Evolutionary conservation across 1,284 basidiomycete genomes (phyloP).

Genomic region (Ceratobasidium theobromae): DNA sequence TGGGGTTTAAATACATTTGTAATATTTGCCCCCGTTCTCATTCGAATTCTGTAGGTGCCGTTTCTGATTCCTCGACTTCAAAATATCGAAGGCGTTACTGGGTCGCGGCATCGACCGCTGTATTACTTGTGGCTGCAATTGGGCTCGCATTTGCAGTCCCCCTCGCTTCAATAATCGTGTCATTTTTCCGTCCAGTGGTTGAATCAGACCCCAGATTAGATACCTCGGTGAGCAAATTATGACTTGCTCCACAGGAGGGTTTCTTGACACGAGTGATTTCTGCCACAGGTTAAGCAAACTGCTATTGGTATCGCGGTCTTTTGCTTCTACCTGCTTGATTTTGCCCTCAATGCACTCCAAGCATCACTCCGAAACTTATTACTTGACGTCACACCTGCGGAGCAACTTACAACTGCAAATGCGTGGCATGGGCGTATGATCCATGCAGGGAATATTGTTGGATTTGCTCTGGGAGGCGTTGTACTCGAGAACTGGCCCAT

Average conservation of each 20-base stretch:
- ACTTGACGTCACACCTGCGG: slow-evolving; percentile 82
- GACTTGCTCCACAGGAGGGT: not conserved
- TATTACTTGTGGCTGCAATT: slow-evolving; percentile 65
- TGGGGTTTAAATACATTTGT: slow-evolving; percentile 41
- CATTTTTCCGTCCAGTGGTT: slow-evolving; percentile 74
- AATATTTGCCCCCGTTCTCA: not conserved
- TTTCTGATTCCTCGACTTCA: slow-evolving; percentile 90
- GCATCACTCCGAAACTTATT: slow-evolving; percentile 90
- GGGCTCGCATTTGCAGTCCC: slow-evolving; percentile 81
- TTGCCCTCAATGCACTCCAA: slow-evolving; percentile 90
- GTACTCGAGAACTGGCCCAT: slow-evolving; percentile 53
- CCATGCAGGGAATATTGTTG: slow-evolving; percentile 92
- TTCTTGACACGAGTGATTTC: slow-evolving; percentile 15
- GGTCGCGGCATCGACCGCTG: slow-evolving; percentile 80
- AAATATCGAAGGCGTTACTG: slow-evolving; percentile 88
- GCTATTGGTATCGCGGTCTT: slow-evolving; percentile 86
- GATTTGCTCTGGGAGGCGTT: slow-evolving; percentile 76
- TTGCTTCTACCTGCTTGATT: slow-evolving; percentile 92
- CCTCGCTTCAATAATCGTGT: slow-evolving; percentile 78
- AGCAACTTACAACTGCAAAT: slow-evolving; percentile 88
- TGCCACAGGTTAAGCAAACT: slow-evolving; percentile 59
- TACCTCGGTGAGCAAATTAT: slow-evolving; percentile 52
- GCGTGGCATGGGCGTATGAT: slow-evolving; percentile 98
- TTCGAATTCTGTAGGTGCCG: slow-evolving; percentile 60
- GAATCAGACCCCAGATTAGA: slow-evolving; percentile 80